Evolutionary conservation across 768 basidiomycete genomes (phyloP), one percentile per base, ranked within the genome.

Genomic region (Pleurotus tuoliensis): DNA sequence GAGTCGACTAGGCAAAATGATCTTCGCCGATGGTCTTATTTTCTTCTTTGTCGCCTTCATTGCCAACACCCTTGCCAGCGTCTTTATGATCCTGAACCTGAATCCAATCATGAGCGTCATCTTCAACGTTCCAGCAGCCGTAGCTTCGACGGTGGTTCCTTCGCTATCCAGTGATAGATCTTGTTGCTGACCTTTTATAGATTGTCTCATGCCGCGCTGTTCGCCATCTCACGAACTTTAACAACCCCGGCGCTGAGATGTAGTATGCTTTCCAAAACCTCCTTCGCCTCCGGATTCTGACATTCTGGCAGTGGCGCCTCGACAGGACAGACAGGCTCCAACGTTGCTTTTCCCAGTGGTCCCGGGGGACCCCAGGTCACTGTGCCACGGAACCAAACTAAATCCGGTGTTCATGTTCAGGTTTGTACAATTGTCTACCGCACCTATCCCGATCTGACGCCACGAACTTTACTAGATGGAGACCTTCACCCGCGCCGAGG

Each of bases 41-140:
- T 91, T 79, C 70, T 91, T 91, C 72, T 69, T 91, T 58, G 79
- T 91, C 48, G 89, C 89, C 82, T 82, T 82, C 65, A 41, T 80
- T 34, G 73, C 68, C 16, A 75, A 75, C 60, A 58, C 74, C 22
- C 60, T 78, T 38, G 76, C 77, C 18, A 78, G 82, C n/a, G 69
- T 83, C 1, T 87, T 87, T 68, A 86, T 87, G 84, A 67, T 88
- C 41, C 68, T 88, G 13, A 76, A 88, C 68, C 71, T 87, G 50
- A 88, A 87, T 61, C 75, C 82, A 13, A 79, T 87, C 56, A 86
- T 87, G 84, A 84, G 83, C 25, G 82, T 89, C 66, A 84, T 88
- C 50, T 82, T 81, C 45, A 88, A 88, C 61, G 85, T 88, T 45
- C 87, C 87, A 3, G 86, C 87, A 34, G 86, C 86, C 15, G 81